Evolutionary conservation across 202 grass and related monocot species (phyloP).

Genomic region (Musa balbisiana): DNA sequence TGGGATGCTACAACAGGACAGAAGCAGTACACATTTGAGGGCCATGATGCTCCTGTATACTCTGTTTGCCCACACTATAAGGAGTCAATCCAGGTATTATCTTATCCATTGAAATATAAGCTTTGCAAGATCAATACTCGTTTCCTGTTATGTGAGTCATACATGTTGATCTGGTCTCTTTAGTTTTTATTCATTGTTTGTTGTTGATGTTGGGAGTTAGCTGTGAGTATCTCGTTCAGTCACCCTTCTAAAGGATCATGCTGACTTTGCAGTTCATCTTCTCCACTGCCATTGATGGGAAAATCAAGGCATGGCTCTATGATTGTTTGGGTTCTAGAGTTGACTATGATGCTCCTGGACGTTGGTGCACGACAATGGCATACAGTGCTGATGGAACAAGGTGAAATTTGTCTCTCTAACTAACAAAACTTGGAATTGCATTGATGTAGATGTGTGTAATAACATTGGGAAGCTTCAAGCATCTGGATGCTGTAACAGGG

Average conservation of each 20-base stretch:
- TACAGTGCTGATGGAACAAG: constrained; percentile 92
- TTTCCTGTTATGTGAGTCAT: too few species aligned
- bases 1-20: constrained; percentile 90
- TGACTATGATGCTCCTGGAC: constrained; percentile 88
- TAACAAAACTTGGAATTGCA: neutral
- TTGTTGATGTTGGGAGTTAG: too few species aligned
- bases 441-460: neutral
- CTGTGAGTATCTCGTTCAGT: neutral
- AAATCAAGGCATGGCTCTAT: constrained; percentile 99
- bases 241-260: too few species aligned
- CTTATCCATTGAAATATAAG: neutral
- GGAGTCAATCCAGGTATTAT: constrained; percentile 77
- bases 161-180: neutral
- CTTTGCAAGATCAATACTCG: too few species aligned
- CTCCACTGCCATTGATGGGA: constrained; percentile 94
- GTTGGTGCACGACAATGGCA: constrained; percentile 95
- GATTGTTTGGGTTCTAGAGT: constrained; percentile 86
- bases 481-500: neutral
- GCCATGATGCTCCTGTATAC: constrained; percentile 88
- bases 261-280: constrained; percentile 73
- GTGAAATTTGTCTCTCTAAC: constrained; percentile 23
- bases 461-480: too few species aligned
- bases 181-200: too few species aligned
- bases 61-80: constrained; percentile 97
- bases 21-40: constrained; percentile 93